Base-by-base conservation (phyloP, 1,139 yeast genomes). In the Scheffersomyces cryptocercus region DNA sequence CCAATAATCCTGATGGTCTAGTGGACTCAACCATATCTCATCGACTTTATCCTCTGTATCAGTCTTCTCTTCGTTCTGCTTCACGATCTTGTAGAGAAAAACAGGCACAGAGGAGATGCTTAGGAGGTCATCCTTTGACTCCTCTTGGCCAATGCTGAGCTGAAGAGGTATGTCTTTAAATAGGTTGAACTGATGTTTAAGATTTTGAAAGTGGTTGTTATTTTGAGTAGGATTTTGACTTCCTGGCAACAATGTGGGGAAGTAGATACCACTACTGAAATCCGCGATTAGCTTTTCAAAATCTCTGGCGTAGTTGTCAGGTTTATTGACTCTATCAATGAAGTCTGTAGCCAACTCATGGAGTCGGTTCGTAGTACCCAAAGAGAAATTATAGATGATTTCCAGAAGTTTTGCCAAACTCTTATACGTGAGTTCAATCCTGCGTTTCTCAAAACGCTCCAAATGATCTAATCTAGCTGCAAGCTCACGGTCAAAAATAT, bases 121-220 rank as follows among this genome's bases (percentile, higher is more conserved):
- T 29, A 68, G 54, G 12, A 63, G 46, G 7, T 50, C 52, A 4
- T 49, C 59, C 16, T 46, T 48, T 24, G 49, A 54, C 2, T 55
- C 41, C 8, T 64, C 34, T 33, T 57, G 61, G 20, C 35, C 20
- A 31, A 10, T 14, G 24, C 20, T 31, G 3, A 67, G 50, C 39
- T 74, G 79, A 24, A 74, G 59, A 12, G 76, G 73, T 35, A 74
- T 59, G 48, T 75, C 80, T 43, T 69, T 70, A 52, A 55, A 74
- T 20, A 74, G 52, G 47, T 75, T 72, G 52, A 73, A 75, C 42
- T 65, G 67, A 29, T 60, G 56, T 43, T 62, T 68, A 46, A 75
- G 56, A 51, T 69, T 72, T 45, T 75, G 80, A 45, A 64, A 71
- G 41, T 63, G 61, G 37, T 62, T 64, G 46, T 65, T 67, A 6